Evolutionary conservation across 352 stramenopile genomes (phyloP).

Genomic region (Hyaloperonospora brassicae): DNA sequence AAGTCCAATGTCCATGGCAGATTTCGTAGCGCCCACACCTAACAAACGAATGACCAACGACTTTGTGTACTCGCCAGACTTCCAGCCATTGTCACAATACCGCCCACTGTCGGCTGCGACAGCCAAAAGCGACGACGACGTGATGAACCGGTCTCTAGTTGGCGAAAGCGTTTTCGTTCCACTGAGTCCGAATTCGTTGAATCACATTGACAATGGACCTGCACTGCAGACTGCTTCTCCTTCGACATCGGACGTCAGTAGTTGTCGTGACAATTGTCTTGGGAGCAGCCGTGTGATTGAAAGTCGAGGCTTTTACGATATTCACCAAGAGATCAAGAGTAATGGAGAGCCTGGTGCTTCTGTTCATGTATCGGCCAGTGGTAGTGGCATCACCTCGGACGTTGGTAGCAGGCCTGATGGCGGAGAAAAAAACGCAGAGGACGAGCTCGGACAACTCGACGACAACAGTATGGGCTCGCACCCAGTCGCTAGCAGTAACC

Average conservation of each 20-base stretch:
- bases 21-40: constrained; percentile 33
- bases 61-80: constrained; percentile 29
- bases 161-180: constrained; percentile 69
- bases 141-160: constrained; percentile 50
- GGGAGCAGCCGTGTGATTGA: constrained; percentile 65
- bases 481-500: constrained; percentile 21
- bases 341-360: constrained; percentile 13
- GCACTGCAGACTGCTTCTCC: constrained; percentile 34
- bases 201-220: constrained; percentile 11
- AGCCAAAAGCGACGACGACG: constrained; percentile 19
- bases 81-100: constrained; percentile 37
- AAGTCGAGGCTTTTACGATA: constrained; percentile 68
- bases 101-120: constrained; percentile 13
- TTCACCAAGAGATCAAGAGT: constrained; percentile 28
- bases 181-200: constrained; percentile 29
- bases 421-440: constrained; percentile 17
- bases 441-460: constrained; percentile 10
- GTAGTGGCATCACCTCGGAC: constrained; percentile 16
- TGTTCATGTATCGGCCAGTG: constrained; percentile 15
- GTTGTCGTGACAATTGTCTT: constrained; percentile 20
- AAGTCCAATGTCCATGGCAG: constrained; percentile 60
- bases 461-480: constrained; percentile 7
- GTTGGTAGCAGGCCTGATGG: constrained; percentile 21
- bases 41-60: constrained; percentile 23
- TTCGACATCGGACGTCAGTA: constrained; percentile 18